phyloP scores from a whole-genome alignment of 148 eudicot species.

The Diospyros kaki region DNA sequence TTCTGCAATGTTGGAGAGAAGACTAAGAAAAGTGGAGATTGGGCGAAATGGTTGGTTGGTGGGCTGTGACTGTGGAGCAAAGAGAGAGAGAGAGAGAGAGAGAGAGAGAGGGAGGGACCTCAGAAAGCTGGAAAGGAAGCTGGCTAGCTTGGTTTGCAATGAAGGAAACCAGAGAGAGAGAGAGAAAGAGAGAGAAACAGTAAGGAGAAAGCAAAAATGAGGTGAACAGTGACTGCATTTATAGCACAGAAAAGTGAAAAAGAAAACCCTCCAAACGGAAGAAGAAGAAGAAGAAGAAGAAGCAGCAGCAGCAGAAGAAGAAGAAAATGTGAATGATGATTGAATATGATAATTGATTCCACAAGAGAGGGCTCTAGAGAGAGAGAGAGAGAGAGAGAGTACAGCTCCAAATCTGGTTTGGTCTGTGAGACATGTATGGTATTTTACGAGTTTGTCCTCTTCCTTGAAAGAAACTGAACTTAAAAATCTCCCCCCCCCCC shows the following conservation, averaged over 20 bases:
- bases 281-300: neutral
- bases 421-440: neutral
- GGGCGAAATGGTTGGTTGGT: constrained; percentile 27
- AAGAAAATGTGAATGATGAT: neutral
- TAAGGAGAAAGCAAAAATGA: constrained; percentile 25
- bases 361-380: neutral
- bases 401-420: neutral
- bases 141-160: constrained; percentile 49
- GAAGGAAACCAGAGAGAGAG: constrained; percentile 34
- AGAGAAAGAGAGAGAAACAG: constrained; percentile 26
- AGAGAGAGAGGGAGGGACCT: constrained; percentile 23
- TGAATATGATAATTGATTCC: too few species aligned
- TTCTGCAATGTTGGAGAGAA: neutral
- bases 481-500: too few species aligned
- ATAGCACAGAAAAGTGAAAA: constrained; percentile 17
- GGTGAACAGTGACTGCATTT: constrained; percentile 15
- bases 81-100: constrained; percentile 20
- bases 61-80: constrained; percentile 17
- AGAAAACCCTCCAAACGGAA: neutral
- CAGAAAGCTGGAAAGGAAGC: constrained; percentile 29
- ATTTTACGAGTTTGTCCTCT: neutral
- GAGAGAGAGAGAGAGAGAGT: neutral
- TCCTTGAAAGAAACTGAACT: neutral
- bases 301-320: neutral
- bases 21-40: constrained; percentile 6